Base-by-base conservation (phyloP, 2,329 filamentous ascomycete species). In the Tolypocladium pustulatum region DNA sequence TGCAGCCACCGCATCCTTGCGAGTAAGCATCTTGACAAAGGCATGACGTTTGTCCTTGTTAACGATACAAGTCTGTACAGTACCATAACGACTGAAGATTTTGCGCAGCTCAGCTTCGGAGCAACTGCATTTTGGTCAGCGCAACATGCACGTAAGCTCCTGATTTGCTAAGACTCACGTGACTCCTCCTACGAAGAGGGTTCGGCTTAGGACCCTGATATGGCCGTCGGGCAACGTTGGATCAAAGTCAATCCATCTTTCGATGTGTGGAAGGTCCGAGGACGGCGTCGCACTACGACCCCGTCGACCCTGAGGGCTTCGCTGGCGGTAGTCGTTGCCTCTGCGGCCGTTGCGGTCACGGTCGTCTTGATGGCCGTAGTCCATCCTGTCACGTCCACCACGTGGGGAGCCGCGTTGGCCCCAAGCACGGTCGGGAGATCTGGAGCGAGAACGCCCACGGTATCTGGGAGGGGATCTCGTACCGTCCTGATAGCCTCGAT, bases 31-130 rank as follows among this genome's bases (percentile, higher is more conserved):
- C 76, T 99, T 99, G 68, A 99, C 93, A 71, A 99, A 99, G 7
- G 94, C 94, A 73, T 99, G 94, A 22, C 94, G 89, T 76, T 97
- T 99, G 69, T 99, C 94, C 68, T 91, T 89, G 76, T 99, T 97
- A 65, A 97, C 92, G 64, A 99, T 99, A 74, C 93, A 97, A 1
- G 93, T 97, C 73, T 99, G 94, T 4, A 99, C 94, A 57, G 86
- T 80, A 60, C 94, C 94, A 69, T 87, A 96, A 53, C 85, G 85
- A 67, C 78, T 80, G 72, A 99, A 99, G 52, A 96, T 85, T 56
- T 77, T 77, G 57, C 91, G 86, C 57, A 99, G 81, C 71, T 97
- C 91, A 59, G 81, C 78, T 73, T 99, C 93, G 8, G 89, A 86
- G 60, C 84, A 87, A 41, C 86, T 89, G 60, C 27, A 62, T 36